phyloP scores from a whole-genome alignment of 2,329 filamentous ascomycete genomes.

The Neonectria magnoliae region DNA sequence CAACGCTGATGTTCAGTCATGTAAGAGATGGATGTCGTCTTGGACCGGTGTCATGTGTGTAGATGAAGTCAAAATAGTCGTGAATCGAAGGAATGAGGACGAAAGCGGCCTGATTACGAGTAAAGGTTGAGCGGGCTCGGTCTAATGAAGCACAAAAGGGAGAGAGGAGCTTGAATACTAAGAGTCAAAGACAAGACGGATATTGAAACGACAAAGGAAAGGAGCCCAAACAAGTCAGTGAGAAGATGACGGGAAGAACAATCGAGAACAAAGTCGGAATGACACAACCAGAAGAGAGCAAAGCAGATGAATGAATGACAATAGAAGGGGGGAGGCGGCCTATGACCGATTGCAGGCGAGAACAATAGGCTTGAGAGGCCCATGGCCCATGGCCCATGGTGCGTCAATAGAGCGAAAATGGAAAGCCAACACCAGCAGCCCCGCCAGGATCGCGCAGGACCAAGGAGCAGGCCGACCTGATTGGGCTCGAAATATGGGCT shows the following conservation, averaged over 20 bases:
- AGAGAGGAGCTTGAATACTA: conserved; percentile 14
- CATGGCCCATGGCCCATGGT: background rate
- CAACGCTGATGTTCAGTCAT: conserved; percentile 27
- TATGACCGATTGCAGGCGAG: conserved; percentile 7
- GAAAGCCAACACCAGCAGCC: conserved; percentile 18
- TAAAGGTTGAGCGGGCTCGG: conserved; percentile 15
- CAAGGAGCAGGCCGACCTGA: conserved; percentile 35
- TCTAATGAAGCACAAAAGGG: conserved; percentile 29
- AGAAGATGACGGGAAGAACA: conserved; percentile 18
- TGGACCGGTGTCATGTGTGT: conserved; percentile 21
- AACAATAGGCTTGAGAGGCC: conserved; percentile 9
- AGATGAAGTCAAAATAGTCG: conserved; percentile 12
- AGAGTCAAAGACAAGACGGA: conserved; percentile 18
- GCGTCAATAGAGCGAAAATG: conserved; percentile 8
- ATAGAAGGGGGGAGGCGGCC: conserved; percentile 6
- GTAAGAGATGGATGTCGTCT: conserved; percentile 13
- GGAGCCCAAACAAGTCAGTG: conserved; percentile 19
- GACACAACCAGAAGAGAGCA: conserved; percentile 1
- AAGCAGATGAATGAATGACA: background rate
- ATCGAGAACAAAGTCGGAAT: conserved; percentile 10
- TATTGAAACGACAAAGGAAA: conserved; percentile 39
- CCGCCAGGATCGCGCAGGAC: conserved; percentile 31
- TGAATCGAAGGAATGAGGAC: conserved; percentile 8
- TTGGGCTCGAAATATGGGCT: conserved; percentile 34
- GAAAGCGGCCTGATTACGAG: conserved; percentile 11